Base-by-base conservation (phyloP, 2,329 filamentous ascomycete genomes). In the Dothidotthia symphoricarpi region DNA sequence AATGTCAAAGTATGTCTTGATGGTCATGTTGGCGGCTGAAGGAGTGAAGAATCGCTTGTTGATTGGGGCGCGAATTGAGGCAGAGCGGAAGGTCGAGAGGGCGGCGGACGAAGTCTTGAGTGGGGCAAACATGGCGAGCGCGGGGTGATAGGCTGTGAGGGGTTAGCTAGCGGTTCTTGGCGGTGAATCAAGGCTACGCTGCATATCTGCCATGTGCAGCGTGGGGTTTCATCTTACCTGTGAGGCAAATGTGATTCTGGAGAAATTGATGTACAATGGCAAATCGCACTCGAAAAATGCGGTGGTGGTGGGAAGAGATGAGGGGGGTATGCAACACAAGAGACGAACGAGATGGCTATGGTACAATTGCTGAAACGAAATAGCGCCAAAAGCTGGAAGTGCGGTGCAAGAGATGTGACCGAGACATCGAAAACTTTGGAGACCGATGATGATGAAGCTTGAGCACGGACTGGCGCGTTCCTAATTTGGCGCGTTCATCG, bases 1-100 rank as follows among this genome's bases (percentile, higher is more conserved):
- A 49, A 85, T 64, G 49, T 90, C 84, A 75, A 91, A 89, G 75
- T 74, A 88, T 74, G 82, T 82, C 69, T 84, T 82, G 69, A 80
- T 72, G 66, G 76, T 73, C 88, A 95, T 95, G 70, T 77, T 83
- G 76, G 78, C 73, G 63, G 83, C 72, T 68, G 86, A 76, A 63
- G 80, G 75, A 68, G 78, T 74, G 66, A 83, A 84, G 53, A 70
- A 69, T 67, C 78, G 70, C 59, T 62, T 66, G 61, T 57, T 64
- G 59, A 63, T 61, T 55, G 68, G 67, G 51, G 66, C 63, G 57
- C 54, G 52, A 42, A 57, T 41, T 45, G 53, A 47, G 44, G 55
- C 47, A 48, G 56, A 59, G 52, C 58, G 63, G 54, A 64, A 54
- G 41, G 56, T 50, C 42, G 57, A 53, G 49, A 63, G 55, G 49